Conservation (phyloP, 257 asterid genomes). For the Rehmannia glutinosa region DNA sequence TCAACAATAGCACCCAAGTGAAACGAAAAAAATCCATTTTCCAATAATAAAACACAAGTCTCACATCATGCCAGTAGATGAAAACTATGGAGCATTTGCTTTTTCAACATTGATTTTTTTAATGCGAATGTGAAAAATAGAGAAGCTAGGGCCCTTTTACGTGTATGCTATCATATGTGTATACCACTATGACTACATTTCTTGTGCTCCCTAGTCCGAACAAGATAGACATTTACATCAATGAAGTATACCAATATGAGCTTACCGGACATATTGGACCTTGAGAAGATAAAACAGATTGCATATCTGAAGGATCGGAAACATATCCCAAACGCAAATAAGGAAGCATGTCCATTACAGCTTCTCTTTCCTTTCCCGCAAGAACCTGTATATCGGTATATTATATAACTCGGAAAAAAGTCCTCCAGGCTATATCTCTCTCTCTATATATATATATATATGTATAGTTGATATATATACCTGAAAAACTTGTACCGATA, state of each 20-base stretch:
- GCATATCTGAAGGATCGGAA: conserved; percentile 90
- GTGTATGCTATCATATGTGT: background rate
- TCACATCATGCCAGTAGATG: background rate
- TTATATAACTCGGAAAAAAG: conserved; percentile 13
- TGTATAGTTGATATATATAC: conserved; percentile 25
- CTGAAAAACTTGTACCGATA: conserved; percentile 78
- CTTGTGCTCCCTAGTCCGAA: background rate
- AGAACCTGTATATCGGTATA: conserved; percentile 44
- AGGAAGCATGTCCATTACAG: conserved; percentile 95
- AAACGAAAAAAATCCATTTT: conserved; percentile 3
- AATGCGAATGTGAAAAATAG: background rate
- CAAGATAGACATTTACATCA: background rate
- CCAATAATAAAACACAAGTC: background rate
- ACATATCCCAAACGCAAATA: conserved; percentile 90
- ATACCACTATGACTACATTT: background rate
- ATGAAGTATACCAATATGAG: conserved; percentile 12
- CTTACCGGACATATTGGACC: conserved; percentile 97
- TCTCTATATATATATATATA: background rate
- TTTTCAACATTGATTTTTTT: background rate
- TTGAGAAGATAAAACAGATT: conserved; percentile 85
- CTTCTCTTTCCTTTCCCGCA: conserved; percentile 86
- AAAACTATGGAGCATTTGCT: conserved; percentile 14
- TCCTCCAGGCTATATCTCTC: background rate
- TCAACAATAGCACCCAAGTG: conserved; percentile 8
- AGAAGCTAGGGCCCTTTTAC: conserved; percentile 7